Percentiles rank a stretch among this genome's conserved stretches.
Evolutionary conservation across 2,329 filamentous ascomycete species (phyloP).

Genomic region (Aspergillus persii): DNA sequence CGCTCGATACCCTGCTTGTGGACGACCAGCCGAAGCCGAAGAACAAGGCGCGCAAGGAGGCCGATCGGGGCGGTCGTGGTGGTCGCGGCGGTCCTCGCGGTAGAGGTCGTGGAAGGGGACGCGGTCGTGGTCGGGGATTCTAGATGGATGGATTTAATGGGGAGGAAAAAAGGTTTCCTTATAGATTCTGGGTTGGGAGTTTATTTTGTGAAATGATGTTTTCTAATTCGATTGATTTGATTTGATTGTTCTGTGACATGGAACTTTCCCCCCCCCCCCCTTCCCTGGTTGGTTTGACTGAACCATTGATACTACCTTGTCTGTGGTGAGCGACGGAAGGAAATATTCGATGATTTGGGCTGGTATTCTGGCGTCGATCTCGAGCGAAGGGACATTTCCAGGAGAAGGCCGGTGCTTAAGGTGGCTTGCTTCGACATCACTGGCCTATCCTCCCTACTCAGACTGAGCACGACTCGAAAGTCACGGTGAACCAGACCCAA

Average conservation of each 20-base stretch:
- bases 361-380: no score
- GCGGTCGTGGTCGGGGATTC: slow-evolving; percentile 20
- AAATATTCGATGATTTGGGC: no score
- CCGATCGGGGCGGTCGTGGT: slow-evolving; percentile 50
- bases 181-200: slow-evolving; percentile 1
- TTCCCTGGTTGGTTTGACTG: slow-evolving; percentile 14
- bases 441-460: background rate
- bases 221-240: background rate
- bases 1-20: slow-evolving; percentile 90
- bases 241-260: slow-evolving; percentile 22
- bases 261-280: slow-evolving; percentile 17
- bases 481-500: background rate
- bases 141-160: slow-evolving; percentile 11
- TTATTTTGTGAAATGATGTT: background rate
- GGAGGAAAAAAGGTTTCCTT: slow-evolving; percentile 7
- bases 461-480: no score
- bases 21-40: slow-evolving; percentile 98
- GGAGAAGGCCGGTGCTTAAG: no score
- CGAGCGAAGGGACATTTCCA: no score
- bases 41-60: slow-evolving; percentile 98
- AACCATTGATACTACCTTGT: no score
- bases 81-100: slow-evolving; percentile 52
- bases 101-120: slow-evolving; percentile 50
- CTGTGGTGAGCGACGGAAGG: background rate
- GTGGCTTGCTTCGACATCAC: background rate